Base-by-base conservation (phyloP, 306 rosid genomes). In the Quercus engelmannii region DNA sequence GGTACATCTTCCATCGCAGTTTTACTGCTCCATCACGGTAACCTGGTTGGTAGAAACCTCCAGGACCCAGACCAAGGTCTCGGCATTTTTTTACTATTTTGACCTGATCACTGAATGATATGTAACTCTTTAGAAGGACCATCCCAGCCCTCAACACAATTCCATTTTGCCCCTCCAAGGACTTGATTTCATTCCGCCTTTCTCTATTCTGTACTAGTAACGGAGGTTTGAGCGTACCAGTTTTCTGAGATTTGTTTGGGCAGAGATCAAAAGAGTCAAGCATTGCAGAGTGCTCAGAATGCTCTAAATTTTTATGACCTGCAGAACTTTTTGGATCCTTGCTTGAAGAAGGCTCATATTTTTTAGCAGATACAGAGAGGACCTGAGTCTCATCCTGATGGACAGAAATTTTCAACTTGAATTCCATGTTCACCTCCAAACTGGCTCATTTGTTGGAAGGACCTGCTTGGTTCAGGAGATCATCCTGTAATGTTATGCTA, bases 11-110 rank as follows among this genome's bases (percentile, higher is more conserved):
- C 84, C 90, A 80, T 67, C 84, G 86, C 84, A 92, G 75, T 13
- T 80, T 83, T n/a, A n/a, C n/a, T 21, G 82, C 75, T 55, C 88
- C 92, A 31, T 88, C 96, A 6, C 75, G 82, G 61, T 91, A 91
- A 56, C 89, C 91, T 78, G 98, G 94, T 80, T 88, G 89, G 89
- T 90, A 95, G 86, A 95, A 95, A 46, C 99, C 99, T 68, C 98
- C 94, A 15, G 21, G 11, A 19, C 92, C 91, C 43, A 78, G 1
- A 71, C 99, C 98, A 63, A 92, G 74, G 43, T 77, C 74, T 55
- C 83, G 79, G 85, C 94, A 91, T 69, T 0, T 75, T 63, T 88
- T 82, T 46, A 92, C 94, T 71, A 92, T 84, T 57, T 80, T 74
- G 49, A 79, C 78, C 95, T 92, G 96, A 28, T 90, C 93, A 12